phyloP scores from a whole-genome alignment of 1,139 yeast genomes.

The Saccharomyces pastorianus region DNA sequence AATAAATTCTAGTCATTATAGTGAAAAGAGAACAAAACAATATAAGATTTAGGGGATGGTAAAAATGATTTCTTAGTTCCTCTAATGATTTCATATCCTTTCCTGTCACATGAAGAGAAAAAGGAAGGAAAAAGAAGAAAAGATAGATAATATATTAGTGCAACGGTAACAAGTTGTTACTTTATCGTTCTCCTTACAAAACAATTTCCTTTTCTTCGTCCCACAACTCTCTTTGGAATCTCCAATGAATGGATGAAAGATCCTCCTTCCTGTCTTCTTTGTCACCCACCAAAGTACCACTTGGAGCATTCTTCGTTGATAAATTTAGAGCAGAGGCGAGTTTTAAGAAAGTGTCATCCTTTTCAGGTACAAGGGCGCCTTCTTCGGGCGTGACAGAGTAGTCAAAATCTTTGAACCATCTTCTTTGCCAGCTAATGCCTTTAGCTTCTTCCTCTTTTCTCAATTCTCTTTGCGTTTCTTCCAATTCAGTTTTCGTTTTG shows the following conservation, averaged over 20 bases:
- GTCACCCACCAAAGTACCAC: conserved; percentile 51
- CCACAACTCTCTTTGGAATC: conserved; percentile 50
- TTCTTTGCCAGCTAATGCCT: conserved; percentile 59
- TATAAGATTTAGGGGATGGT: background rate
- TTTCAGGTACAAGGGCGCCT: conserved; percentile 14
- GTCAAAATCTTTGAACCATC: conserved; percentile 66
- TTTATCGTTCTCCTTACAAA: conserved; percentile 8
- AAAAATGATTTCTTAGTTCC: background rate
- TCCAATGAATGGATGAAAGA: conserved; percentile 57
- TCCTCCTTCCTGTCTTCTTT: conserved; percentile 38
- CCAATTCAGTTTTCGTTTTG: conserved; percentile 66
- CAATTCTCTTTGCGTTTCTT: conserved; percentile 72
- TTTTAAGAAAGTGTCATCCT: conserved; percentile 41
- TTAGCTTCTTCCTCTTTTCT: conserved; percentile 61
- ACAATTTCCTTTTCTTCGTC: conserved; percentile 51
- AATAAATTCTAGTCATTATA: background rate
- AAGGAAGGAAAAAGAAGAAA: background rate
- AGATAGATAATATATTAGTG: conserved; percentile 1
- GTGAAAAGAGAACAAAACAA: background rate
- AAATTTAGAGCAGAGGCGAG: conserved; percentile 49
- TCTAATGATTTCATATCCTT: background rate
- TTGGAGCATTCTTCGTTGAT: conserved; percentile 56
- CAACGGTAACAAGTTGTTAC: background rate
- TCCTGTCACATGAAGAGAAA: background rate
- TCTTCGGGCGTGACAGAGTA: conserved; percentile 28